Percentiles rank a stretch among this genome's conserved stretches.
These are phyloP conservation scores for Paecilomyces sp. DNA, from an alignment of 2,329 filamentous ascomycete genomes.

Conservation along the genomic window DNA sequence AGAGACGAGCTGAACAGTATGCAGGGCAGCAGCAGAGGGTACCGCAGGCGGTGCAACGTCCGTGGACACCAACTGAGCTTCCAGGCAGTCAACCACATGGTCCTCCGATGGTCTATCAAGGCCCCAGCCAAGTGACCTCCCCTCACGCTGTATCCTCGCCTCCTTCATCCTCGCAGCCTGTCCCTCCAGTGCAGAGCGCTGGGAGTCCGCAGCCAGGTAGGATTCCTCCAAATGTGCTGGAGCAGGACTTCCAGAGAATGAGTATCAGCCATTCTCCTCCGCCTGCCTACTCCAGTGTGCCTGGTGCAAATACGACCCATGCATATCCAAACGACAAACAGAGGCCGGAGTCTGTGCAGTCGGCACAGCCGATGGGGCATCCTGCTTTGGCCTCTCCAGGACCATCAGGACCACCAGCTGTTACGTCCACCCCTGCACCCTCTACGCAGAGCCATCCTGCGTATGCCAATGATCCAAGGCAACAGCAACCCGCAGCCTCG, in stretches of 20 bases:
- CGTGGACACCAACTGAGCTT: conserved; percentile 92
- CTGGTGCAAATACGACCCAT: conserved; percentile 42
- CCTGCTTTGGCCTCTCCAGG: conserved; percentile 18
- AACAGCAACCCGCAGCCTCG: conserved; percentile 23
- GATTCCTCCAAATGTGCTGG: conserved; percentile 63
- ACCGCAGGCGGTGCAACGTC: conserved; percentile 46
- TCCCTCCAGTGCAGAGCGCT: conserved; percentile 14
- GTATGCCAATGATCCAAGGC: conserved; percentile 75
- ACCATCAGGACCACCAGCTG: conserved; percentile 11
- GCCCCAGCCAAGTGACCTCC: conserved; percentile 58
- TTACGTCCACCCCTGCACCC: conserved; percentile 19
- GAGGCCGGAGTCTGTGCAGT: conserved; percentile 31
- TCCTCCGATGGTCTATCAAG: conserved; percentile 86
- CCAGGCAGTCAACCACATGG: conserved; percentile 82
- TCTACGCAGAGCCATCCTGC: conserved; percentile 65
- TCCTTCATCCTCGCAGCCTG: conserved; percentile 15
- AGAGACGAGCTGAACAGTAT: conserved; percentile 76
- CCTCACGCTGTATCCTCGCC: conserved; percentile 32
- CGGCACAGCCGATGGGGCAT: conserved; percentile 11
- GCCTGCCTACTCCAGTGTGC: conserved; percentile 85
- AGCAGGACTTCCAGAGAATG: conserved; percentile 80
- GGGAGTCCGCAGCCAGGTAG: conserved; percentile 15
- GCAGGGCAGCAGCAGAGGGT: conserved; percentile 40
- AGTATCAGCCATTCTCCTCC: conserved; percentile 76
- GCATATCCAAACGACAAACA: conserved; percentile 75